These are phyloP conservation scores for Xylaria bambusicola DNA, from an alignment of 495 filamentous ascomycete species.

Conservation along the genomic window DNA sequence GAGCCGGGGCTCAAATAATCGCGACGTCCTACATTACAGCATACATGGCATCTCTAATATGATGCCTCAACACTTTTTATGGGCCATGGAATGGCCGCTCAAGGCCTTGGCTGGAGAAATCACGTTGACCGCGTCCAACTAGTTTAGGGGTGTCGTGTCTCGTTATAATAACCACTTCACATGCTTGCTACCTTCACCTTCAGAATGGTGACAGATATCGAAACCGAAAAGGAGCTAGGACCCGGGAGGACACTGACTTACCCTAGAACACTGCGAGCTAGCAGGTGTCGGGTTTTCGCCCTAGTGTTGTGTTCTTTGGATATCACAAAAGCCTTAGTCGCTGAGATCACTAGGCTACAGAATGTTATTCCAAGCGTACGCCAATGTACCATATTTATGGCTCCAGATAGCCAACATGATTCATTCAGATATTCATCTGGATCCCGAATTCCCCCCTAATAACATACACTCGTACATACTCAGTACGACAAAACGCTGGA, in stretches of 20 bases:
- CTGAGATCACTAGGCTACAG: neutral
- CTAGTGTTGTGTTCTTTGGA: too few relatives aligned
- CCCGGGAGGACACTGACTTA: too few relatives aligned
- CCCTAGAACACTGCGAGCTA: too few relatives aligned
- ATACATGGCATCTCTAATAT: constrained; percentile 8
- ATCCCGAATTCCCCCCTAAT: too few relatives aligned
- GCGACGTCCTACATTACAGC: constrained; percentile 6
- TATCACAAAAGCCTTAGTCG: neutral
- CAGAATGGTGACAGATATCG: neutral
- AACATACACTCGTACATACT: too few relatives aligned
- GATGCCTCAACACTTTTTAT: constrained; percentile 2
- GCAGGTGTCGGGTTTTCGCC: too few relatives aligned
- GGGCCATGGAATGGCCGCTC: constrained; percentile 15
- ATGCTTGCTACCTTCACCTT: neutral
- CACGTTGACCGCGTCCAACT: neutral
- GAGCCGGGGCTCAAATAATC: constrained; percentile 12
- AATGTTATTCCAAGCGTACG: neutral
- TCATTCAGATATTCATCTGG: too few relatives aligned
- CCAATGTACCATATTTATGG: neutral
- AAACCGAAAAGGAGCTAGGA: neutral
- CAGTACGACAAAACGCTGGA: too few relatives aligned
- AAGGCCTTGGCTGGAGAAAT: constrained; percentile 8
- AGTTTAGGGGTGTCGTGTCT: too few relatives aligned
- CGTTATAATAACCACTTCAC: neutral
- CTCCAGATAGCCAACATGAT: neutral